Evolutionary conservation across 345 rosid species (phyloP).

Genomic region (Gossypium rotundifolium): DNA sequence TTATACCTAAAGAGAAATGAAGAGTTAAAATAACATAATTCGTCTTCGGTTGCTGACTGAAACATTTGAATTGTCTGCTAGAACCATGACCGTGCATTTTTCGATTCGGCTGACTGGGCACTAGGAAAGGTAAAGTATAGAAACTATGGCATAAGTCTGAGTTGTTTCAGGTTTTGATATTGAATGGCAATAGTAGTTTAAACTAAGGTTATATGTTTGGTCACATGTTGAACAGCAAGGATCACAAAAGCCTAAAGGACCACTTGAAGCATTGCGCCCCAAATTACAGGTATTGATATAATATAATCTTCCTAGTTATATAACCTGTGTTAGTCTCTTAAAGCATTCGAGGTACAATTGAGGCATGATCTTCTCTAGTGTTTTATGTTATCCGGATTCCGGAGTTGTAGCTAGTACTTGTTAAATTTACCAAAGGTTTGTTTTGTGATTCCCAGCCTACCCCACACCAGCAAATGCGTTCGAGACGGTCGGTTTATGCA

Average conservation of each 20-base stretch:
- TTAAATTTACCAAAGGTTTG: not conserved
- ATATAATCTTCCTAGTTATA: not conserved
- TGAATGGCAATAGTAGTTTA: slow-evolving; percentile 20
- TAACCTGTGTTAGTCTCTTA: not conserved
- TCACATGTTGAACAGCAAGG: slow-evolving; percentile 42
- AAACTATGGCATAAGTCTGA: too few relatives aligned
- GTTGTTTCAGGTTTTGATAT: not conserved
- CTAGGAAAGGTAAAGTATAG: not conserved
- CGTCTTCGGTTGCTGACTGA: not conserved
- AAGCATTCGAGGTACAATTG: too few relatives aligned
- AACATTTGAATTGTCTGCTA: slow-evolving; percentile 22
- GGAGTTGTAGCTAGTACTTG: not conserved
- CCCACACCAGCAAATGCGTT: slow-evolving; percentile 62
- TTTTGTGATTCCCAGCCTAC: slow-evolving; percentile 48
- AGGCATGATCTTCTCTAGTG: not conserved
- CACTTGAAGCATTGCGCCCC: slow-evolving; percentile 81
- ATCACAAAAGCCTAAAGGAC: slow-evolving; percentile 25
- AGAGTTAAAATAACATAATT: too few relatives aligned
- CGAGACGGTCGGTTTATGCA: slow-evolving; percentile 72
- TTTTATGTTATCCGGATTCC: too few relatives aligned
- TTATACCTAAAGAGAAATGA: too few relatives aligned
- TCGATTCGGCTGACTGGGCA: slow-evolving; percentile 82
- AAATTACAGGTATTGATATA: slow-evolving; percentile 56
- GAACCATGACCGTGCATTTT: slow-evolving; percentile 87
- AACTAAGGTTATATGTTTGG: not conserved